These are phyloP conservation scores for Cutaneotrichosporon spelunceum DNA, from an alignment of 1,284 basidiomycete species.

Conservation along the genomic window DNA sequence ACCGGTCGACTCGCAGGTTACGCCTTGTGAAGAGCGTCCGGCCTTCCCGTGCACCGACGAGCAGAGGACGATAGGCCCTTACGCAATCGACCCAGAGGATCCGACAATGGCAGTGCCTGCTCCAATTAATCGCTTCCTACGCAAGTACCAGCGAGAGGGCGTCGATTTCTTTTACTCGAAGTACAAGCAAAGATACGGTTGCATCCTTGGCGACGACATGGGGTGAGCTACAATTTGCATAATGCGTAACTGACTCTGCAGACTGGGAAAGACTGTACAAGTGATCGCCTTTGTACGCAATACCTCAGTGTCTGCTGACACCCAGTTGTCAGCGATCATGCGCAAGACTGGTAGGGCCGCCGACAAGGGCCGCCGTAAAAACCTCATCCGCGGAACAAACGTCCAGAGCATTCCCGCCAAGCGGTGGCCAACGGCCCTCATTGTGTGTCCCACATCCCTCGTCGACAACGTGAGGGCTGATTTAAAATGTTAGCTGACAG, in stretches of 20 bases:
- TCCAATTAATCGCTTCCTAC: conserved; percentile 54
- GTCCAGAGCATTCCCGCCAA: conserved; percentile 25
- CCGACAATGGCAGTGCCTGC: conserved; percentile 46
- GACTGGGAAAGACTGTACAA: conserved; percentile 51
- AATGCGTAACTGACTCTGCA: conserved; percentile 4
- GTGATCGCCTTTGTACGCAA: conserved; percentile 44
- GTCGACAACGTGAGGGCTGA: conserved; percentile 47
- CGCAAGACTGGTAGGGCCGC: conserved; percentile 49
- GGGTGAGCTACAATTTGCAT: conserved; percentile 34
- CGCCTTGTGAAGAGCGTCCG: conserved; percentile 20
- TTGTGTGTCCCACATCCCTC: conserved; percentile 51
- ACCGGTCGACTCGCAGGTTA: not conserved
- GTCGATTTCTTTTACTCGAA: conserved; percentile 53
- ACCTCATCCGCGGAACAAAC: conserved; percentile 21
- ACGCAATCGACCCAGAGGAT: conserved; percentile 27
- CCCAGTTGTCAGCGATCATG: conserved; percentile 55
- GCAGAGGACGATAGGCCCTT: conserved; percentile 27
- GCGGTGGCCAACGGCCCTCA: conserved; percentile 46
- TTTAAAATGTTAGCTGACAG: conserved; percentile 23
- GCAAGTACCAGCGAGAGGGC: conserved; percentile 54
- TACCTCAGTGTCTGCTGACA: conserved; percentile 4
- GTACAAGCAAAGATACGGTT: conserved; percentile 50
- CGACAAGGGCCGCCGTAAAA: conserved; percentile 44
- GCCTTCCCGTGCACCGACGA: conserved; percentile 23
- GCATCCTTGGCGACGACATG: conserved; percentile 57